phyloP scores from a whole-genome alignment of 345 rosid genomes.

The Syzygium grande region DNA sequence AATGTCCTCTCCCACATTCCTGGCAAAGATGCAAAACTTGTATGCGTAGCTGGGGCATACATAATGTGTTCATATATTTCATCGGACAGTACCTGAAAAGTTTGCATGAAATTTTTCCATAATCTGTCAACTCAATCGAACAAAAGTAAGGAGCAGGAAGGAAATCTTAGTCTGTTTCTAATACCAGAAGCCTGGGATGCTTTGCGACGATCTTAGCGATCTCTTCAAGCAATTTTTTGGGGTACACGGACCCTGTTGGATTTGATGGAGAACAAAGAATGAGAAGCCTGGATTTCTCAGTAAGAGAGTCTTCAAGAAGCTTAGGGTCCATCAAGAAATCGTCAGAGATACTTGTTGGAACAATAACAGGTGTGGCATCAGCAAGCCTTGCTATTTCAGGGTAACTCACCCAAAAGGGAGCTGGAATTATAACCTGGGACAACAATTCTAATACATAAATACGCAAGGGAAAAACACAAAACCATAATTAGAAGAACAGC shows the following conservation, averaged over 20 bases:
- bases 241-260: slow-evolving; percentile 98
- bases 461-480: not conserved
- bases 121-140: not conserved
- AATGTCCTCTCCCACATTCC: slow-evolving; percentile 93
- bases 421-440: slow-evolving; percentile 86
- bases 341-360: slow-evolving; percentile 76
- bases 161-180: not conserved
- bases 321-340: slow-evolving; percentile 85
- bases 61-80: slow-evolving; percentile 97
- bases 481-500: not conserved
- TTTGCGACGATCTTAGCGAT: slow-evolving; percentile 78
- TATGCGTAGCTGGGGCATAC: slow-evolving; percentile 84
- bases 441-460: not conserved
- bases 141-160: not conserved
- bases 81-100: slow-evolving; percentile 75
- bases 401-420: slow-evolving; percentile 97
- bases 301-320: slow-evolving; percentile 60
- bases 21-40: slow-evolving; percentile 94
- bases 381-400: slow-evolving; percentile 94
- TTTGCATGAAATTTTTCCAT: not conserved
- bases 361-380: slow-evolving; percentile 87
- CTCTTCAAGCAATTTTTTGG: slow-evolving; percentile 80
- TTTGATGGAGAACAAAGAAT: slow-evolving; percentile 95
- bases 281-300: slow-evolving; percentile 78
- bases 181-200: slow-evolving; percentile 96